Base-by-base conservation (phyloP, 202 grass and related monocot species). In the Bolboschoenoplectus hybrid region DNA sequence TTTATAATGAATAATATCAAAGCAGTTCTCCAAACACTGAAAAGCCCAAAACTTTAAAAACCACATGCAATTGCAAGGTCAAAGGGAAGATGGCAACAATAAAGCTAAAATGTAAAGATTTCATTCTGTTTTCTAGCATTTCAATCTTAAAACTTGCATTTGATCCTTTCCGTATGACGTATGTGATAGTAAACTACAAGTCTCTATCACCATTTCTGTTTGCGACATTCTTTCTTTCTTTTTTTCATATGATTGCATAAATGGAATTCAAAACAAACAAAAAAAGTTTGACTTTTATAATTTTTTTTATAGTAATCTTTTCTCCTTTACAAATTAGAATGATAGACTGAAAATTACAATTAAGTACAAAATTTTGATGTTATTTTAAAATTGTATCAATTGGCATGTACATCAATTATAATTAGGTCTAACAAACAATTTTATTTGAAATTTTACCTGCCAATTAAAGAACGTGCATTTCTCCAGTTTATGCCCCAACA, bases 401-500 rank as follows among this genome's bases (percentile, higher is more conserved):
- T 43, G 16, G 40, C 2, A 67, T 40, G 64, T 5, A 67, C 35
- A 71, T 46, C 14, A 20, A 45, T 43, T 71, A 17, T 43, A 73
- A 47, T 72, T 49, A 73, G 44, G 44, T 73, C n/a, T 47, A 73
- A 26, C 69, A 47, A 73, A 26, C 6, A 46, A 73, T 26, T 26
- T 26, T 26, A 26, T 26, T 26, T 26, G 26, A 26, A 26, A 26
- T 26, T 26, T 26, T 26, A 26, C 26, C 26, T 26, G 0, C 26
- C 39, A 40, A 67, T 36, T 67, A 4, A 67, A 67, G 63, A 39
- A 71, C 16, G 41, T 71, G 13, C 67, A 71, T 71, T 71, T 71
- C 11, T 67, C 11, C 64, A 34, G 12, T 67, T 39, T 40, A 74
- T 51, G 45, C 20, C 73, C 46, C 13, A 34, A 75, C 1, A 7